A percentile compares a stretch with the other conserved stretches of the same genome.
phyloP scores from a whole-genome alignment of 345 rosid species.

The Sapria himalayana region DNA sequence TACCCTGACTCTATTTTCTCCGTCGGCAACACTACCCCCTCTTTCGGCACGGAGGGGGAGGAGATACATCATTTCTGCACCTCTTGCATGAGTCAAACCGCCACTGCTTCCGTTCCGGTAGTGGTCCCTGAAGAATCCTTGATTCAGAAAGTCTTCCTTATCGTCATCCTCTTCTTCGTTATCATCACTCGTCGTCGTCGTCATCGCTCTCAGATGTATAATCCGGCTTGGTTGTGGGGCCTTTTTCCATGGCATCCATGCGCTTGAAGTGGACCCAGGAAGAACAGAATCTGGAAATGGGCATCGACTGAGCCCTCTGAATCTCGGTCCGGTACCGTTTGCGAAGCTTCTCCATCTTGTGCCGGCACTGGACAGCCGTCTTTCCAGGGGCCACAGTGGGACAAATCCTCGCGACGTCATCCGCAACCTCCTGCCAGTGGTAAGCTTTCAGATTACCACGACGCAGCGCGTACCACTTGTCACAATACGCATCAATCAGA shows the following conservation, averaged over 20 bases:
- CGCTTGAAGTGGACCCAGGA: conserved; percentile 42
- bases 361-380: conserved; percentile 51
- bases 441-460: conserved; percentile 42
- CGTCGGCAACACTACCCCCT: no score
- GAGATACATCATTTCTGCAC: no score
- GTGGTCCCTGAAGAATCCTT: conserved; percentile 23
- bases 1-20: no score
- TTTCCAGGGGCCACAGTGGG: conserved; percentile 33
- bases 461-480: conserved; percentile 43
- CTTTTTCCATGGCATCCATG: conserved; percentile 55
- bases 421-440: conserved; percentile 68
- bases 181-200: conserved; percentile 2
- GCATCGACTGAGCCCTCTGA: conserved; percentile 17
- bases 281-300: conserved; percentile 9
- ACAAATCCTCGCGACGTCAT: conserved; percentile 19
- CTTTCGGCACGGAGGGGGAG: no score
- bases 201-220: background rate
- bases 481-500: conserved; percentile 44
- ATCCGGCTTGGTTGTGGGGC: conserved; percentile 29
- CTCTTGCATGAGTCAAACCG: no score
- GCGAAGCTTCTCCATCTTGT: conserved; percentile 81
- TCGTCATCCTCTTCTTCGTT: conserved; percentile 10
- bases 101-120: conserved; percentile 8
- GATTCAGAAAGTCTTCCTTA: conserved; percentile 18
- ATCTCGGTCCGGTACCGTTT: conserved; percentile 39